These are phyloP conservation scores for Golubevia sp. DNA, from an alignment of 1,284 basidiomycete species.

Conservation along the genomic window DNA sequence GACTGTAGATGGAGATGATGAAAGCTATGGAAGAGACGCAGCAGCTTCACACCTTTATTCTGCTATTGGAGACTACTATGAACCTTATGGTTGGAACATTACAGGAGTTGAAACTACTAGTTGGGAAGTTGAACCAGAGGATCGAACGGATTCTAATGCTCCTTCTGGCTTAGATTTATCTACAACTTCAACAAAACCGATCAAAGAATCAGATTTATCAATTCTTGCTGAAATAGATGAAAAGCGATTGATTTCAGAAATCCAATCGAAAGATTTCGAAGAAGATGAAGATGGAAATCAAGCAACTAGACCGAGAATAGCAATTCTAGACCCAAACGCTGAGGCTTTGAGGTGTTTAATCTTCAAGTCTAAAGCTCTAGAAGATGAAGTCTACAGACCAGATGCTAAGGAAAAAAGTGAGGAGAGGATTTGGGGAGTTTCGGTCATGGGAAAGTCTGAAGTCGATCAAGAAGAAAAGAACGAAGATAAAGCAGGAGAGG, in stretches of 20 bases:
- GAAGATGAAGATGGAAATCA: neutral
- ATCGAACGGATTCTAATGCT: constrained; percentile 8
- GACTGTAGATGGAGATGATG: too few species aligned
- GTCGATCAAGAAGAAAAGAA: too few species aligned
- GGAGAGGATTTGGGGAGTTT: neutral
- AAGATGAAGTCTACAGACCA: constrained; percentile 14
- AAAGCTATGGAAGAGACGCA: constrained; percentile 20
- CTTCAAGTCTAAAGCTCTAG: constrained; percentile 23
- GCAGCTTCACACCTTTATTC: constrained; percentile 26
- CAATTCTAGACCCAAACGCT: constrained; percentile 23
- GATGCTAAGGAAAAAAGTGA: neutral
- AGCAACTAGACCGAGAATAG: constrained; percentile 11
- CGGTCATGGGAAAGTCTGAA: neutral
- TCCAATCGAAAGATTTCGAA: constrained; percentile 1
- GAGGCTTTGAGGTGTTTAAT: constrained; percentile 28
- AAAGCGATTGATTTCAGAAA: constrained; percentile 11
- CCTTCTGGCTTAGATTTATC: too few species aligned
- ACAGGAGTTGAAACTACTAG: constrained; percentile 19
- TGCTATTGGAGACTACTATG: constrained; percentile 24
- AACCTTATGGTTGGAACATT: constrained; percentile 22
- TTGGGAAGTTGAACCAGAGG: constrained; percentile 11
- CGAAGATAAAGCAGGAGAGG: too few species aligned
- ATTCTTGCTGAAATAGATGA: constrained; percentile 16
- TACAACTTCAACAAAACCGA: too few species aligned
- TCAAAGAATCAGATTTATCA: constrained; percentile 10